Evolutionary conservation across 129 eudicot genomes (phyloP).

Genomic region (Tagetes patula): DNA sequence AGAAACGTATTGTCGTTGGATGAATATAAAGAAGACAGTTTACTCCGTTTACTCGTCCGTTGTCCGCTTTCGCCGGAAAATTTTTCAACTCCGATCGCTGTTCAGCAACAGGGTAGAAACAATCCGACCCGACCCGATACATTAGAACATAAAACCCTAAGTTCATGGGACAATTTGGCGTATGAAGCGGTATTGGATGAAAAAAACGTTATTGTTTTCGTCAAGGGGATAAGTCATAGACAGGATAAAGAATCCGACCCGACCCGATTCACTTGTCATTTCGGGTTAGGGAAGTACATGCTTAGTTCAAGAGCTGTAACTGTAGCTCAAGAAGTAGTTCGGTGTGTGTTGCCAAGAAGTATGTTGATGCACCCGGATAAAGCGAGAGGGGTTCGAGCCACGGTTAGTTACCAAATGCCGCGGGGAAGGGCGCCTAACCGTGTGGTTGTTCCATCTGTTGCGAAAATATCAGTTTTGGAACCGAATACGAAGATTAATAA

Average conservation of each 20-base stretch:
- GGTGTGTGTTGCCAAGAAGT: constrained; percentile 70
- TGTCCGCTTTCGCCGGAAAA: constrained; percentile 72
- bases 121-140: not conserved
- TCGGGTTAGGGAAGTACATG: constrained; percentile 48
- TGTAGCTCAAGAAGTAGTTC: constrained; percentile 94
- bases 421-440: constrained; percentile 11
- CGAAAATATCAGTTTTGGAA: constrained; percentile 43
- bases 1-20: constrained; percentile 57
- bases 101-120: constrained; percentile 28
- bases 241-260: constrained; percentile 69
- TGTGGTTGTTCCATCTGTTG: constrained; percentile 73
- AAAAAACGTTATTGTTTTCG: constrained; percentile 63
- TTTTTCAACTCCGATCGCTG: constrained; percentile 41
- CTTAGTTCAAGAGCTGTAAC: constrained; percentile 56
- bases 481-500: not conserved
- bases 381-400: constrained; percentile 59
- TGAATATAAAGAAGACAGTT: constrained; percentile 44
- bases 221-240: constrained; percentile 77
- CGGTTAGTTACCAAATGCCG: constrained; percentile 44
- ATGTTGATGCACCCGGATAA: constrained; percentile 45
- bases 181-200: constrained; percentile 79
- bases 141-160: constrained; percentile 31
- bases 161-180: constrained; percentile 70
- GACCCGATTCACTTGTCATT: constrained; percentile 65
- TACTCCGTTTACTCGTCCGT: constrained; percentile 58